phyloP scores from a whole-genome alignment of 805 yeast genomes.

The Ogataea ganodermae region DNA sequence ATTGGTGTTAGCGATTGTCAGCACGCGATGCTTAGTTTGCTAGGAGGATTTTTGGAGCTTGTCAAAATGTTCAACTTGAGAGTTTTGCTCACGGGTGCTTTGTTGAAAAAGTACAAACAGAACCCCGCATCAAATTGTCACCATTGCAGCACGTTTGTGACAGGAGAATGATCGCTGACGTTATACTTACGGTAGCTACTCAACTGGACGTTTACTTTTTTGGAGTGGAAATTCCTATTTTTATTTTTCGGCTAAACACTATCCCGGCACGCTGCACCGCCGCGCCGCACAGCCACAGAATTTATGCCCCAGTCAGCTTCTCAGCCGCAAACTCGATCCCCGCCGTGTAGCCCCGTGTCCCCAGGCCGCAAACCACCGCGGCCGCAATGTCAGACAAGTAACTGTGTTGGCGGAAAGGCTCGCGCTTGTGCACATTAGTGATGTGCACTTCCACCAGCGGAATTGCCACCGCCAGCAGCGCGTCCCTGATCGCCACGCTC shows the following conservation, averaged over 20 bases:
- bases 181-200: no score
- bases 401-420: constrained; percentile 8
- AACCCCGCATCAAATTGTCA: no score
- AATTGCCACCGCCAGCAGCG: constrained; percentile 3
- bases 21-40: no score
- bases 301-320: neutral
- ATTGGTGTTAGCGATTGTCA: neutral
- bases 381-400: constrained; percentile 6
- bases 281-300: neutral
- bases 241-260: constrained; percentile 2
- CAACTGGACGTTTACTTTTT: no score
- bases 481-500: constrained; percentile 9
- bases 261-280: neutral
- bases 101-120: no score
- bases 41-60: no score
- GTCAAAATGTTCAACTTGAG: no score
- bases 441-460: constrained; percentile 7
- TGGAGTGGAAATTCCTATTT: neutral
- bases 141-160: no score
- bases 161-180: no score
- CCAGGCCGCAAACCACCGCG: constrained; percentile 6
- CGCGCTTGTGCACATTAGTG: constrained; percentile 7
- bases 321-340: constrained; percentile 6
- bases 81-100: no score
- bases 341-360: constrained; percentile 3